Evolutionary conservation across 1,284 basidiomycete genomes (phyloP).

Genomic region (Trichosporon asahii): DNA sequence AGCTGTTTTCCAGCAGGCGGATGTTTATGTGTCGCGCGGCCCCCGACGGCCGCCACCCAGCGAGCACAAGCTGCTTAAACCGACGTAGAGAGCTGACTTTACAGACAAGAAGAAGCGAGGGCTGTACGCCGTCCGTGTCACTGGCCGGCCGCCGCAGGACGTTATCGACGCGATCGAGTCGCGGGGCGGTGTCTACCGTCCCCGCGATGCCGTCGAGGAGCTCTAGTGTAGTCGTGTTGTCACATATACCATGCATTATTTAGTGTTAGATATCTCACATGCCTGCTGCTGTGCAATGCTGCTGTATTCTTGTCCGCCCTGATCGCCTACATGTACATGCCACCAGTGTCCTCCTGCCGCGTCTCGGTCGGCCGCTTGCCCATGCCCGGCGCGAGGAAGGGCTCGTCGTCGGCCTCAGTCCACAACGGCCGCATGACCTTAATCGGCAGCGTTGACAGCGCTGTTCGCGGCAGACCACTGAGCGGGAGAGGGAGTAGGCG

Average conservation of each 20-base stretch:
- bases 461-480: conserved; percentile 24
- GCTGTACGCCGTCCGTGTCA: conserved; percentile 83
- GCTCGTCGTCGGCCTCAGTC: conserved; percentile 45
- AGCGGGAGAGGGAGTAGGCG: conserved; percentile 41
- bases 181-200: conserved; percentile 43
- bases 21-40: background rate
- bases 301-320: background rate
- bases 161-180: conserved; percentile 61
- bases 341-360: conserved; percentile 23
- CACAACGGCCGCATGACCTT: conserved; percentile 19
- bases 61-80: no score
- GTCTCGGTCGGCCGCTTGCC: conserved; percentile 20
- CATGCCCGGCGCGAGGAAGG: conserved; percentile 36
- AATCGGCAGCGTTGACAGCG: conserved; percentile 14
- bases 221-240: conserved; percentile 14
- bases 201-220: conserved; percentile 47
- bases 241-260: conserved; percentile 3
- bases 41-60: no score
- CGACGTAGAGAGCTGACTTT: conserved; percentile 3
- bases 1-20: no score
- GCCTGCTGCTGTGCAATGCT: background rate
- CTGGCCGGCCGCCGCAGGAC: conserved; percentile 78
- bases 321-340: conserved; percentile 38
- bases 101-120: conserved; percentile 79
- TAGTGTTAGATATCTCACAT: background rate